Base-by-base conservation (phyloP, 345 rosid species). In the Corymbia maculata region DNA sequence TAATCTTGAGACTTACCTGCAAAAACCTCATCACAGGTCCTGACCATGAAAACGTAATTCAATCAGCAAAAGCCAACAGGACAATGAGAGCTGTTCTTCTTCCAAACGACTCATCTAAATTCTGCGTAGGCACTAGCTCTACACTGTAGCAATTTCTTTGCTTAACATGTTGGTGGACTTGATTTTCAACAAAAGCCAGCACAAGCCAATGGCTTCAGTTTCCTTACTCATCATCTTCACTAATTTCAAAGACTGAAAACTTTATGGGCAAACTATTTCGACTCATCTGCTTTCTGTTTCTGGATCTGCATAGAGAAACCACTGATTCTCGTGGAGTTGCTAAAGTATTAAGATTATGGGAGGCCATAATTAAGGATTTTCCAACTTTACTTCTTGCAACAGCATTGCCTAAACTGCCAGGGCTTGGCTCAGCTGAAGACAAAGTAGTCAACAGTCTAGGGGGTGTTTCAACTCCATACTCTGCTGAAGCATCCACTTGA, bases 341-440 rank as follows among this genome's bases (percentile, higher is more conserved):
- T 9, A 92, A 87, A 52, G 49, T 21, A 50, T 86, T 90, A 86
- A 93, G 90, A 53, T 88, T 91, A 85, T 89, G 85, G 55, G 91
- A 90, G 36, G 96, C 94, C 45, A 28, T 82, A 47, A 94, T 55
- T 64, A 94, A 86, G 47, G 93, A 92, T 86, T 90, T 92, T 49
- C 96, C 95, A 70, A 94, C 92, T 47, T 84, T 68, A 51, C 88
- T 50, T 79, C 55, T 88, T 75, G 22, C 52, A 17, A 53, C 52
- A 36, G 88, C 85, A 85, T 87, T 87, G 66, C 88, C 88, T 28
- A 85, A 85, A 84, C 53, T 88, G 88, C 50, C 85, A 28, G 17
- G 85, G 22, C 36, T 53, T 50, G 17, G 75, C 36, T 79, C 57
- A 6, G 85, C 86, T 32, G 70, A 61, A 45, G 64, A 42, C 51